Base-by-base conservation (phyloP, 78 protist species). In the Tieghemostelium lacteum region DNA sequence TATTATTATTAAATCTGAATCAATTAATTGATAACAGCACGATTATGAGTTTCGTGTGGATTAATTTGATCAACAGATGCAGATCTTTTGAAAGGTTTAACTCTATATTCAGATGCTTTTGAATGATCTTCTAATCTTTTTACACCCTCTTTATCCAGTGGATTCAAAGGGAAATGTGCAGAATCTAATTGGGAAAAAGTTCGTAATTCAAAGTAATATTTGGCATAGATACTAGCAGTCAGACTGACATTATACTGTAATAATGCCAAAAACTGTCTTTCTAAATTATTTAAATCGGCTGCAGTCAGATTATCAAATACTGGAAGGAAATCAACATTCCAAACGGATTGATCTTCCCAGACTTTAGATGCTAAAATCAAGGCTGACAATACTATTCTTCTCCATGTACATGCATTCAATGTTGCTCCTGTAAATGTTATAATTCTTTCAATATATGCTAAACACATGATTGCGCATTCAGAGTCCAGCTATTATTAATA, bases 321-420 rank as follows among this genome's bases (percentile, higher is more conserved):
- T 17, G 86, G 83, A 24, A 64, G 36, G 57, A 91, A 95, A 52
- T 95, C 97, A 31, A 92, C 95, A 42, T 95, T 95, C 97, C 97
- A 95, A 34, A 95, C 95, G n/a, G 95, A 85, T 64, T 87, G 95
- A 60, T 95, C 97, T 16, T 95, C 97, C 97, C 95, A 92, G 34
- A 86, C 93, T 71, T 95, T 95, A 8, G 94, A 92, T 2, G 97
- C 97, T 17, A 95, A 70, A 34, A 95, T 63, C 6, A 92, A 66
- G 29, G 89, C 85, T 2, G 94, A 91, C 20, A 80, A 71, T 26
- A 73, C 83, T 4, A 77, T 77, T 62, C 94, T 91, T 75, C 87
- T 85, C 97, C 97, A 95, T 29, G 54, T 87, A 22, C 62, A 31
- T 28, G 94, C 40, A 70, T 64, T 73, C 8, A 95, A 20, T 14